Evolutionary conservation across 2,329 filamentous ascomycete genomes (phyloP).

Genomic region (Fusarium beomiforme): DNA sequence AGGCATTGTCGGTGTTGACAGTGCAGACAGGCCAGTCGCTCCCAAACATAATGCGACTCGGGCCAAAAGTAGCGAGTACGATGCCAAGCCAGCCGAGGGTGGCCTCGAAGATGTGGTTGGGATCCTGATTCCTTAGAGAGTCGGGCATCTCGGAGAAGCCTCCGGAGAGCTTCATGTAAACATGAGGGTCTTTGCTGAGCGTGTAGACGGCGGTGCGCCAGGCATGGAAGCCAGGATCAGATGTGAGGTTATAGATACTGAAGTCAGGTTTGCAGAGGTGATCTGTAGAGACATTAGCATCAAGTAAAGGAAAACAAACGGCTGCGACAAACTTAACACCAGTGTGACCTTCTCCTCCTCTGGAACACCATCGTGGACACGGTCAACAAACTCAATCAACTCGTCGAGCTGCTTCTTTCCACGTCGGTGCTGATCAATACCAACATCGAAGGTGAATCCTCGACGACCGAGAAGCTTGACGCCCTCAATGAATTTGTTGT

Average conservation of each 20-base stretch:
- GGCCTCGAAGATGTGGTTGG: constrained; percentile 68
- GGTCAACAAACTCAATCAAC: constrained; percentile 74
- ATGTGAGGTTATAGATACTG: constrained; percentile 65
- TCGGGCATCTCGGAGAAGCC: constrained; percentile 81
- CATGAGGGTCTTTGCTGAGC: constrained; percentile 70
- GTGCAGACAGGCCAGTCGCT: constrained; percentile 96
- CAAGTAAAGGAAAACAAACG: not conserved
- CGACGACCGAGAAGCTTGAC: constrained; percentile 71
- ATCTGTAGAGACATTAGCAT: constrained; percentile 61
- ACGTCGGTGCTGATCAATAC: constrained; percentile 81
- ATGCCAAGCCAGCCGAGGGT: constrained; percentile 77
- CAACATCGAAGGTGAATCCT: constrained; percentile 81
- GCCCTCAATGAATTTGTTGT: constrained; percentile 70
- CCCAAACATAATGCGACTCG: constrained; percentile 83
- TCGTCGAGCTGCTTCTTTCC: constrained; percentile 80
- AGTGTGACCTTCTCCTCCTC: constrained; percentile 71
- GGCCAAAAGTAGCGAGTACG: constrained; percentile 77
- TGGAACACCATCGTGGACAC: constrained; percentile 69
- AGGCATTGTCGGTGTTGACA: constrained; percentile 68
- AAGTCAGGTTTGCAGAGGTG: constrained; percentile 92
- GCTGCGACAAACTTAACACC: constrained; percentile 71
- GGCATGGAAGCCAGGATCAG: constrained; percentile 67
- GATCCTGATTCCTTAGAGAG: constrained; percentile 57
- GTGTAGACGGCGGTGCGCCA: constrained; percentile 77
- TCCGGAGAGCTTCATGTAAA: constrained; percentile 95